phyloP scores from a whole-genome alignment of 2,329 filamentous ascomycete species.

The Diplodia intermedia region DNA sequence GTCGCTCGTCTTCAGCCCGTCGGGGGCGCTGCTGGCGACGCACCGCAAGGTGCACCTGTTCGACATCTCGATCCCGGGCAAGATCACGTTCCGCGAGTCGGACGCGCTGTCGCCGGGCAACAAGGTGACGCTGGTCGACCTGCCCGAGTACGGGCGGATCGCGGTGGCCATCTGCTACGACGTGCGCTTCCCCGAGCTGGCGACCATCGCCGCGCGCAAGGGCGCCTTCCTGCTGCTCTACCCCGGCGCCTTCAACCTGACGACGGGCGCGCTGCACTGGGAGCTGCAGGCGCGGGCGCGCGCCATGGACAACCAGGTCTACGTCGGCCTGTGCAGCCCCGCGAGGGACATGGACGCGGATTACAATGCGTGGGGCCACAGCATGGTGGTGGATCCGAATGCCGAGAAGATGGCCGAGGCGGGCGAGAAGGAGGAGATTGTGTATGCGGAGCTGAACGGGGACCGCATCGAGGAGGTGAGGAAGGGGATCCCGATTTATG shows the following conservation, averaged over 20 bases:
- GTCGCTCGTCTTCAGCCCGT: constrained; percentile 78
- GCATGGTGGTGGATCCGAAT: constrained; percentile 85
- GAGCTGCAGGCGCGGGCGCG: constrained; percentile 79
- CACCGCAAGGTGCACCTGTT: constrained; percentile 97
- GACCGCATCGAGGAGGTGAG: constrained; percentile 76
- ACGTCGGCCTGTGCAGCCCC: constrained; percentile 90
- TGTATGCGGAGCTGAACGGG: constrained; percentile 73
- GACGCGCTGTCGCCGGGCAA: constrained; percentile 87
- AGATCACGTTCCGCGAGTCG: constrained; percentile 89
- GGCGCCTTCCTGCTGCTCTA: constrained; percentile 90
- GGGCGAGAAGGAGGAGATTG: constrained; percentile 76
- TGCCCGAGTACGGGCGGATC: constrained; percentile 87
- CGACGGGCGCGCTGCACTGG: constrained; percentile 94
- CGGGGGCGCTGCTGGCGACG: constrained; percentile 79
- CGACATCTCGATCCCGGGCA: constrained; percentile 95
- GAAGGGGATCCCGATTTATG: constrained; percentile 81
- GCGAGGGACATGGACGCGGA: constrained; percentile 76
- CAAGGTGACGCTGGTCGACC: constrained; percentile 81
- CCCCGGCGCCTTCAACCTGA: constrained; percentile 96
- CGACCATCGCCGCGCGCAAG: constrained; percentile 82
- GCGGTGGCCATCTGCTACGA: constrained; percentile 97
- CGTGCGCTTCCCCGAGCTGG: constrained; percentile 93
- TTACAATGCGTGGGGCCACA: constrained; percentile 94
- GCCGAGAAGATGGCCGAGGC: constrained; percentile 81
- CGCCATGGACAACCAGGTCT: constrained; percentile 92